Evolutionary conservation across 139 green algal genomes (phyloP).

Genomic region (Tetradesmus obliquus): DNA sequence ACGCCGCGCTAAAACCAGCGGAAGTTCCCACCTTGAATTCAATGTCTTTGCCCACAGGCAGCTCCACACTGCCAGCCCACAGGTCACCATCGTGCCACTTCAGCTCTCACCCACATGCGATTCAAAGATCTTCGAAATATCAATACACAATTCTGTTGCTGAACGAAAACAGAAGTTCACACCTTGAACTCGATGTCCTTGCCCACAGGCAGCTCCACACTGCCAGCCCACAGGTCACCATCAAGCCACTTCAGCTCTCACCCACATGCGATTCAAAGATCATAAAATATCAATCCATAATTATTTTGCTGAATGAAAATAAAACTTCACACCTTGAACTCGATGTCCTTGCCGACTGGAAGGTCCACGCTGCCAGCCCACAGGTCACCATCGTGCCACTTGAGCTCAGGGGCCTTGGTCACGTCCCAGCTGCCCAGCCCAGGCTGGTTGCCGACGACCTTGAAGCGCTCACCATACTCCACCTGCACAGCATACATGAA

Average conservation of each 20-base stretch:
- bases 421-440: constrained; percentile 46
- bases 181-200: constrained; percentile 75
- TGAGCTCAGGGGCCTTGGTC: constrained; percentile 47
- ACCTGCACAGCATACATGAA: constrained; percentile 37
- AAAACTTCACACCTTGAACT: constrained; percentile 85
- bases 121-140: no score
- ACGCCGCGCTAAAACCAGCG: no score
- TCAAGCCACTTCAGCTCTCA: constrained; percentile 68
- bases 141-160: no score
- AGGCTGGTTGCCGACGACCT: constrained; percentile 52
- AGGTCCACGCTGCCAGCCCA: constrained; percentile 65
- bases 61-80: constrained; percentile 61
- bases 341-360: constrained; percentile 58
- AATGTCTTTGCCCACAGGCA: constrained; percentile 58
- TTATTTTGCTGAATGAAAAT: no score
- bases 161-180: no score
- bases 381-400: constrained; percentile 78
- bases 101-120: constrained; percentile 28
- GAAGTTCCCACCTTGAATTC: constrained; percentile 70
- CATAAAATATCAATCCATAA: no score
- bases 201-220: constrained; percentile 56
- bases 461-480: constrained; percentile 56
- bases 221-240: constrained; percentile 71
- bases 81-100: constrained; percentile 76
- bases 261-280: no score